Percentiles rank a stretch among this genome's conserved stretches.
phyloP scores from a whole-genome alignment of 768 basidiomycete genomes.

The Boletus pseudopeckii region DNA sequence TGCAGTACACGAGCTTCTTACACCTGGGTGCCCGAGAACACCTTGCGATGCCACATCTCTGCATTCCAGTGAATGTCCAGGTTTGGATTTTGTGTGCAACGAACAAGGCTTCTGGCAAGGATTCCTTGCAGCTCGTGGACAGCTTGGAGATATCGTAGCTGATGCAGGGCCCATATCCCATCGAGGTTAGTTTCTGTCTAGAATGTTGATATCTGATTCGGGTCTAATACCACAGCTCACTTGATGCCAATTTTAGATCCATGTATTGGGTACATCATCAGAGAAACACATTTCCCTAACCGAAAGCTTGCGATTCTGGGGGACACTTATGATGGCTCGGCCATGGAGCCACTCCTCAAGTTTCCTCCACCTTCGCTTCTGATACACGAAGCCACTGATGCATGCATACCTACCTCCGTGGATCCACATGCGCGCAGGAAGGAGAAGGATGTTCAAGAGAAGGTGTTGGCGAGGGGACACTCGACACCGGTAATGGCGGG shows the following conservation, averaged over 20 bases:
- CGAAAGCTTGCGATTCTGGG: conserved; percentile 76
- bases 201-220: not conserved
- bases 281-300: conserved; percentile 45
- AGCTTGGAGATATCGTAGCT: conserved; percentile 46
- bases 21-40: conserved; percentile 48
- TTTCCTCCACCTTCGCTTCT: conserved; percentile 57
- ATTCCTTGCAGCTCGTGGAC: conserved; percentile 41
- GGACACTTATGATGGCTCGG: conserved; percentile 66
- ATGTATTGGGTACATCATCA: conserved; percentile 76
- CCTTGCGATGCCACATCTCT: conserved; percentile 47
- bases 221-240: not conserved
- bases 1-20: conserved; percentile 76
- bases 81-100: conserved; percentile 53
- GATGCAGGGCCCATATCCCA: conserved; percentile 77
- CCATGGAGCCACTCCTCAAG: conserved; percentile 54
- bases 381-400: conserved; percentile 85
- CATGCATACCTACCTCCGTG: conserved; percentile 55
- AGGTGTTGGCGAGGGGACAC: conserved; percentile 66
- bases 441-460: conserved; percentile 41
- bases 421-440: conserved; percentile 47
- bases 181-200: conserved; percentile 48
- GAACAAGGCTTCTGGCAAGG: conserved; percentile 64
- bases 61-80: conserved; percentile 63
- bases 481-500: conserved; percentile 80
- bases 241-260: conserved; percentile 47